Evolutionary conservation across 2,329 filamentous ascomycete genomes (phyloP).

Genomic region (Colletotrichum sp.): DNA sequence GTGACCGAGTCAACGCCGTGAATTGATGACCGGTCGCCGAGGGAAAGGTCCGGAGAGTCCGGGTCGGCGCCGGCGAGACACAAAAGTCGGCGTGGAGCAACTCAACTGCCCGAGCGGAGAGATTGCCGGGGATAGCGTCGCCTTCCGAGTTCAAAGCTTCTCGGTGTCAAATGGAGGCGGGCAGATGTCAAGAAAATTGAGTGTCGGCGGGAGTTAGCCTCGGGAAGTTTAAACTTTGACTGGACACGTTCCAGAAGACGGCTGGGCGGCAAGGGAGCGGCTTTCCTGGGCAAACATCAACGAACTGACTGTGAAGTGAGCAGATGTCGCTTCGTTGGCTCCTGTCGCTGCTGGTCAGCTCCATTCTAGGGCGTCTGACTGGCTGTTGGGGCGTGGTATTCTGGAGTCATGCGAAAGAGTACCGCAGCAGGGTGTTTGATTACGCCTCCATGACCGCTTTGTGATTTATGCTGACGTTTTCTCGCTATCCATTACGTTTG

Average conservation of each 20-base stretch:
- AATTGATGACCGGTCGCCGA: not conserved
- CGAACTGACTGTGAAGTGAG: not conserved
- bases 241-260: not conserved
- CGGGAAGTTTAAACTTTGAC: not conserved
- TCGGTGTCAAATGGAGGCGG: not conserved
- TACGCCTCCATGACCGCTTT: not conserved
- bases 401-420: not conserved
- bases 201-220: not conserved
- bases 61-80: not conserved
- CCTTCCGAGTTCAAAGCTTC: not conserved
- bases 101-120: not conserved
- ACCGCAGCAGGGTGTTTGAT: not conserved
- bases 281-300: not conserved
- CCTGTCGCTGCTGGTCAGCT: not conserved
- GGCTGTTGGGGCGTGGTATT: not conserved
- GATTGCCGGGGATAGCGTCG: not conserved
- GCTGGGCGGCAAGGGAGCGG: not conserved
- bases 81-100: conserved; percentile 7
- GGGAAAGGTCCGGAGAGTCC: not conserved
- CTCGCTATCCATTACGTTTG: not conserved
- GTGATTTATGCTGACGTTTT: not conserved
- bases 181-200: not conserved
- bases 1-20: not conserved
- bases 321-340: not conserved
- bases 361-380: not conserved